Evolutionary conservation across 306 rosid genomes (phyloP).

Genomic region (Boehmeria nivea): DNA sequence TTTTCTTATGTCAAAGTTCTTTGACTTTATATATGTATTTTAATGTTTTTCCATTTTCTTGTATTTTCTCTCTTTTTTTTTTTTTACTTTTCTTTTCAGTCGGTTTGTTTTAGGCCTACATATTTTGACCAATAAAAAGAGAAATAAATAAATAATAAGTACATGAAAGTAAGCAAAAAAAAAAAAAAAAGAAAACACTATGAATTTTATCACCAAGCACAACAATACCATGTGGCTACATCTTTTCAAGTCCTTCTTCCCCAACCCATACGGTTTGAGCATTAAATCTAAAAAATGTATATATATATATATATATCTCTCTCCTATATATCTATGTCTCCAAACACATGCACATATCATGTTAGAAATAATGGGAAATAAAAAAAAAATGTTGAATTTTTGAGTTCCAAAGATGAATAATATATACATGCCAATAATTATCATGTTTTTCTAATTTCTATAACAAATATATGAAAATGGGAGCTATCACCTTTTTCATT

Average conservation of each 20-base stretch:
- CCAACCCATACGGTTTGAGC: background rate
- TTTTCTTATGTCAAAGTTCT: background rate
- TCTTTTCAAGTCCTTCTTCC: background rate
- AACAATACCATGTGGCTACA: conserved; percentile 15
- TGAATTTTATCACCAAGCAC: conserved; percentile 13
- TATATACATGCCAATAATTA: too few species aligned
- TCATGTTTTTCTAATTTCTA: too few species aligned
- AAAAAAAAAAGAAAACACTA: too few species aligned
- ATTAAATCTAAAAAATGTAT: background rate
- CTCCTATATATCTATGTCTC: background rate
- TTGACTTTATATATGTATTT: background rate
- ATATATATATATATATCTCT: background rate
- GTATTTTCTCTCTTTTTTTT: too few species aligned
- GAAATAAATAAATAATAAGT: background rate
- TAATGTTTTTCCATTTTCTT: too few species aligned
- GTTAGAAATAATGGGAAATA: background rate
- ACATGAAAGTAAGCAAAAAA: conserved; percentile 7
- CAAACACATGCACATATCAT: background rate
- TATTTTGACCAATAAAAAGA: background rate
- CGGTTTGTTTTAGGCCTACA: background rate
- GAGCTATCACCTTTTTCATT: too few species aligned
- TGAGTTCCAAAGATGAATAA: too few species aligned
- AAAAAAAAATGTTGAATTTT: background rate
- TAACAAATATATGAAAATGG: too few species aligned
- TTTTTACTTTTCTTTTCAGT: too few species aligned